phyloP scores from a whole-genome alignment of 768 basidiomycete species.

The Suillus subaureus region DNA sequence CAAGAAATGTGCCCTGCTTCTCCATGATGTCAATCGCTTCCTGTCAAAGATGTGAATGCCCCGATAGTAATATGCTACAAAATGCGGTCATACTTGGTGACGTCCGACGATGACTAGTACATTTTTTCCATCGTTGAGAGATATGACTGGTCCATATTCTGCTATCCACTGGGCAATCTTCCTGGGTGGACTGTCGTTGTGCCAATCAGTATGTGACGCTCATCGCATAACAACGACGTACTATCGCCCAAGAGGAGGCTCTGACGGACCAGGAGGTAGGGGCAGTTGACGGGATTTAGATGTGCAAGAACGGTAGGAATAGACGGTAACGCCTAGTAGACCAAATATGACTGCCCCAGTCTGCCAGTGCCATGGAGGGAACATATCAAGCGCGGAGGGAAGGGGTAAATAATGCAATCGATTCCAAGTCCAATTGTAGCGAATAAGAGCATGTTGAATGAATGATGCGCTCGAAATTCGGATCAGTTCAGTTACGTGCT shows the following conservation, averaged over 20 bases:
- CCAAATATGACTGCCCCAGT: not conserved
- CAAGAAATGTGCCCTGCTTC: conserved; percentile 52
- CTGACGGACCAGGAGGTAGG: conserved; percentile 10
- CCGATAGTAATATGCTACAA: conserved; percentile 23
- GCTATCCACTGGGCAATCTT: conserved; percentile 13
- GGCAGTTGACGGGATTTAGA: not conserved
- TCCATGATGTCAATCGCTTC: conserved; percentile 61
- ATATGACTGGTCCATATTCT: conserved; percentile 13
- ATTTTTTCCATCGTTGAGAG: conserved; percentile 7
- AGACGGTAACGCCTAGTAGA: not conserved
- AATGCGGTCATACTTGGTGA: conserved; percentile 3
- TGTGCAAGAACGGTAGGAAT: not conserved
- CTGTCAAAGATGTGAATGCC: conserved; percentile 7
- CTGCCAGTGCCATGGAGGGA: not conserved
- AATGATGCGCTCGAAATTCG: too few relatives aligned
- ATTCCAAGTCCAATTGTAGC: too few relatives aligned
- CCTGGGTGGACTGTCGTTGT: not conserved
- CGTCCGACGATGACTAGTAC: conserved; percentile 12
- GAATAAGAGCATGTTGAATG: too few relatives aligned
- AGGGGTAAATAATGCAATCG: too few relatives aligned
- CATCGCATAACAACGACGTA: not conserved
- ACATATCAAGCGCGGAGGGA: not conserved
- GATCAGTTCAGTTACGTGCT: too few relatives aligned
- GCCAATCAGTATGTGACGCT: too few relatives aligned
- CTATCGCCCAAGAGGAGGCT: conserved; percentile 4